Evolutionary conservation across 2,329 filamentous ascomycete genomes (phyloP).

Genomic region (Aspergillus carbonarius): DNA sequence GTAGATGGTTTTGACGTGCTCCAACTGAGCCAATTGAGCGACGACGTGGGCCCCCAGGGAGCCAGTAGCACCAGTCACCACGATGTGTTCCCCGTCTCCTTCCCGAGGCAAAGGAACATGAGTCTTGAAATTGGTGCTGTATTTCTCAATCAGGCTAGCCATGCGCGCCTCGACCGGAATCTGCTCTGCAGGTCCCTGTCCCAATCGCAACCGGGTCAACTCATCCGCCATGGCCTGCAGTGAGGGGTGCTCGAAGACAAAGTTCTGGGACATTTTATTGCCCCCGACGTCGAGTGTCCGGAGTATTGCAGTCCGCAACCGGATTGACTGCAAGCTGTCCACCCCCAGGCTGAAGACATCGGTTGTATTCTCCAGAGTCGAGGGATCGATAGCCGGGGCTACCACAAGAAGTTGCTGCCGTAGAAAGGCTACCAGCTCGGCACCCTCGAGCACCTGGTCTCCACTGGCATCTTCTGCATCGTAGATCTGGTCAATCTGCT

Average conservation of each 20-base stretch:
- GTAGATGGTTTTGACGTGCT: conserved; percentile 40
- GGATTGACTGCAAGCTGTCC: conserved; percentile 25
- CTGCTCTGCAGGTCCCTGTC: neutral
- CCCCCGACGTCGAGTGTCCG: conserved; percentile 2
- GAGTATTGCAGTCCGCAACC: conserved; percentile 17
- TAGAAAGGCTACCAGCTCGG: conserved; percentile 16
- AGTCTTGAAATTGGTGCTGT: conserved; percentile 29
- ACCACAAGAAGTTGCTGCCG: conserved; percentile 36
- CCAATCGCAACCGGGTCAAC: neutral
- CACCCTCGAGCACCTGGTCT: conserved; percentile 14
- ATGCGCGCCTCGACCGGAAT: conserved; percentile 44
- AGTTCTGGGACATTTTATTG: neutral
- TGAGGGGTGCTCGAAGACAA: conserved; percentile 19
- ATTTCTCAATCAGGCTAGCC: conserved; percentile 40
- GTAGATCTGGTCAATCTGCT: conserved; percentile 21
- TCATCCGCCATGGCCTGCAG: conserved; percentile 20
- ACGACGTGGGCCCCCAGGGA: conserved; percentile 63
- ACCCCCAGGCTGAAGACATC: conserved; percentile 25
- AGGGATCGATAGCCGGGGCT: conserved; percentile 24
- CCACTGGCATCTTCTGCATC: conserved; percentile 13
- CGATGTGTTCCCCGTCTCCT: neutral
- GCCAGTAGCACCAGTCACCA: conserved; percentile 60
- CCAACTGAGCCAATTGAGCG: conserved; percentile 44
- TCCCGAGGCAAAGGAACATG: neutral
- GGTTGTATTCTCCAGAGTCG: conserved; percentile 11